Conservation (phyloP, 2,329 filamentous ascomycete genomes). For the Capronia coronata region DNA sequence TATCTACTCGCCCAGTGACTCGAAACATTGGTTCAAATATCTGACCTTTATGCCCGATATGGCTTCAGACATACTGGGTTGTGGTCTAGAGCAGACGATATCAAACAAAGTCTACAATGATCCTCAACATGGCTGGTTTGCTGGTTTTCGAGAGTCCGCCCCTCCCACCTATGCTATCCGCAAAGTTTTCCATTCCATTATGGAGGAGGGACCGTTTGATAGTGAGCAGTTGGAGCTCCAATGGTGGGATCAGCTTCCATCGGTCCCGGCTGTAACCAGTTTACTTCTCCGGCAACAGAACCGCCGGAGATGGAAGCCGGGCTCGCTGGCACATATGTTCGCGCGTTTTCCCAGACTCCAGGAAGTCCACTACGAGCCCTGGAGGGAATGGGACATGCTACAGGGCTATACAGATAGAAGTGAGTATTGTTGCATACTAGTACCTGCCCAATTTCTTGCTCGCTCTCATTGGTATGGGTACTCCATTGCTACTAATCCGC, state of each 20-base stretch:
- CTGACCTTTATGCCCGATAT: slow-evolving; percentile 27
- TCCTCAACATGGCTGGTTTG: background rate
- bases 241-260: slow-evolving; percentile 30
- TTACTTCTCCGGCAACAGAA: slow-evolving; percentile 38
- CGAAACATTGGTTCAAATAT: slow-evolving; percentile 32
- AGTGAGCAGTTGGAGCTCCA: slow-evolving; percentile 3
- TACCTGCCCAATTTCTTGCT: slow-evolving; percentile 16
- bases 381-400: slow-evolving; percentile 28
- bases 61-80: slow-evolving; percentile 18
- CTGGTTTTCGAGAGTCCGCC: slow-evolving; percentile 7
- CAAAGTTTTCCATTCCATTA: slow-evolving; percentile 8
- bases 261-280: slow-evolving; percentile 32
- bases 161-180: slow-evolving; percentile 7
- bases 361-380: slow-evolving; percentile 39
- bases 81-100: slow-evolving; percentile 4
- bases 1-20: slow-evolving; percentile 32
- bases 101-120: background rate
- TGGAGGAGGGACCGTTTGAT: slow-evolving; percentile 9
- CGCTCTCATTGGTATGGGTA: slow-evolving; percentile 7
- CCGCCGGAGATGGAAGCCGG: slow-evolving; percentile 35
- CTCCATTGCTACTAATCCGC: slow-evolving; percentile 3
- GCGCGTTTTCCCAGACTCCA: slow-evolving; percentile 34
- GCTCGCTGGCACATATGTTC: slow-evolving; percentile 33
- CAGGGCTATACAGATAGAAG: slow-evolving; percentile 30
- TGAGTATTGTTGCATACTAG: slow-evolving; percentile 31